phyloP scores from a whole-genome alignment of 2,329 filamentous ascomycete species.

The Leptographium lundbergii region DNA sequence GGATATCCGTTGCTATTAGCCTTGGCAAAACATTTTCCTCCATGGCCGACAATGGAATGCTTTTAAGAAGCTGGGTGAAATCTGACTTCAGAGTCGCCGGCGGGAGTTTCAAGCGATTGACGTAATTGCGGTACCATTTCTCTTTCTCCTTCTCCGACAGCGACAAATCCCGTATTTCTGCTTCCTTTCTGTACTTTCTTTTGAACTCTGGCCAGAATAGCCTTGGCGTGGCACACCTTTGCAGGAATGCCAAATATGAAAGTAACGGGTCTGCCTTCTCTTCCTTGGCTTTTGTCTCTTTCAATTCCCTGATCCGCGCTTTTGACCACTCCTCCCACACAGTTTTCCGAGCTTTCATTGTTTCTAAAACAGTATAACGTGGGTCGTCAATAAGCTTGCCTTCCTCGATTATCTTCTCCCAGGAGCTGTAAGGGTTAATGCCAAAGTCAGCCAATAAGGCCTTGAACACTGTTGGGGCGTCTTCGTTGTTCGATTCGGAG shows the following conservation, averaged over 20 bases:
- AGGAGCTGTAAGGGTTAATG: constrained; percentile 79
- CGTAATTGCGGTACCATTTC: constrained; percentile 65
- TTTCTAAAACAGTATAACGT: constrained; percentile 72
- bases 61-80: constrained; percentile 50
- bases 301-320: constrained; percentile 59
- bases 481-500: constrained; percentile 73
- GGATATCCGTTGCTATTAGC: constrained; percentile 50
- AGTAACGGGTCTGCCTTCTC: constrained; percentile 75
- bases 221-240: constrained; percentile 74
- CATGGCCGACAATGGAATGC: constrained; percentile 43
- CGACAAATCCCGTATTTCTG: constrained; percentile 62
- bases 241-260: constrained; percentile 69
- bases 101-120: constrained; percentile 53
- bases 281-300: constrained; percentile 59
- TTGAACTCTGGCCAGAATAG: constrained; percentile 97
- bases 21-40: constrained; percentile 51
- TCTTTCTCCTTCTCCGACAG: constrained; percentile 67
- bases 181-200: constrained; percentile 74
- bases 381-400: constrained; percentile 72
- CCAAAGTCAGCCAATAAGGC: constrained; percentile 73
- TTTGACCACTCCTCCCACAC: constrained; percentile 76
- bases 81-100: constrained; percentile 56
- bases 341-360: constrained; percentile 69
- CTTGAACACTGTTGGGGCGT: constrained; percentile 67
- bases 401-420: constrained; percentile 81